Evolutionary conservation across 176 grass and related monocot genomes (phyloP).

Genomic region (Carex scoparia): DNA sequence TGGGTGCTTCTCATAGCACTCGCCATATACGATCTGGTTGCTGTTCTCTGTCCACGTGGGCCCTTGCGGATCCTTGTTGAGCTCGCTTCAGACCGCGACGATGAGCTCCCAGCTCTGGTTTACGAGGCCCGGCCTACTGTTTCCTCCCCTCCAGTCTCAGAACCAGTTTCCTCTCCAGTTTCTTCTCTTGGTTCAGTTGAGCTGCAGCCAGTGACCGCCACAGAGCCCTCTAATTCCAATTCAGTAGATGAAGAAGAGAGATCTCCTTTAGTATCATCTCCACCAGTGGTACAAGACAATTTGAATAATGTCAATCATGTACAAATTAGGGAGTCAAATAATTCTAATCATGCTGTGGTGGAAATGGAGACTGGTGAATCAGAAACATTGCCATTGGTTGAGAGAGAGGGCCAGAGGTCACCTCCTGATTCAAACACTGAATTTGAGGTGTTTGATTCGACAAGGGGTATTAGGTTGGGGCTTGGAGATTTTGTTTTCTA

Average conservation of each 20-base stretch:
- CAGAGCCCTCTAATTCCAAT: constrained; percentile 21
- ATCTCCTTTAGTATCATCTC: constrained; percentile 36
- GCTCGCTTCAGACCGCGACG: constrained; percentile 78
- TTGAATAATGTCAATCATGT: constrained; percentile 1
- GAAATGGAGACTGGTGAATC: constrained; percentile 5
- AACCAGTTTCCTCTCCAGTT: constrained; percentile 12
- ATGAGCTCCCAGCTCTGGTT: constrained; percentile 84
- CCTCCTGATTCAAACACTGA: constrained; percentile 30
- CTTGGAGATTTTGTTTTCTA: constrained; percentile 97
- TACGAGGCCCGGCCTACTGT: constrained; percentile 77
- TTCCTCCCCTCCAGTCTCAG: constrained; percentile 37
- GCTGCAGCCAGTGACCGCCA: constrained; percentile 40
- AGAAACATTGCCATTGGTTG: constrained; percentile 16
- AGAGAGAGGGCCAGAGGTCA: constrained; percentile 12
- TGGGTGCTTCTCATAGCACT: constrained; percentile 91
- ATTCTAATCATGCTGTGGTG: constrained; percentile 1
- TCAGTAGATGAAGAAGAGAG: constrained; percentile 47
- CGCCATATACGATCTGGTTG: constrained; percentile 73
- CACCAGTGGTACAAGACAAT: background rate
- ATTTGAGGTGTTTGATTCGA: constrained; percentile 63
- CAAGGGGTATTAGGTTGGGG: constrained; percentile 84
- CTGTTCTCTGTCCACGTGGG: constrained; percentile 71
- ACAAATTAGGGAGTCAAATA: background rate
- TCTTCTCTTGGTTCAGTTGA: constrained; percentile 50
- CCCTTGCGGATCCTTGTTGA: constrained; percentile 92